A percentile compares a stretch with the other conserved stretches of the same genome.
Conservation (phyloP, 257 asterid species). For the Nicotiana sylvestris region DNA sequence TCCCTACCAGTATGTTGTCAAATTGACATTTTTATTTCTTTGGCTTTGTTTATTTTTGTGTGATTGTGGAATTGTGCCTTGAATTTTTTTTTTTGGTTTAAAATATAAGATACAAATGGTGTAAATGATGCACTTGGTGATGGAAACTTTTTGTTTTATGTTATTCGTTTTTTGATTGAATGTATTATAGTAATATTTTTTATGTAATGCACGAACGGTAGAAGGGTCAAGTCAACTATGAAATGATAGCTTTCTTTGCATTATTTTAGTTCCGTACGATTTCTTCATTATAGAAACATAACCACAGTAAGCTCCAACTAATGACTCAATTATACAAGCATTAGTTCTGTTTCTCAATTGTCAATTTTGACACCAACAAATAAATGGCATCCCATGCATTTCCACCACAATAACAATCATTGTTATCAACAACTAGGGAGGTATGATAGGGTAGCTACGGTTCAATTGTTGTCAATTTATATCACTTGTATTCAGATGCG, state of each 20-base stretch:
- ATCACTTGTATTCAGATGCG: no score
- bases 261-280: background rate
- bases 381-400: slow-evolving; percentile 6
- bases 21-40: background rate
- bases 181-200: background rate
- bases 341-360: background rate
- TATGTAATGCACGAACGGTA: background rate
- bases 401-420: background rate
- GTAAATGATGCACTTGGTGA: background rate
- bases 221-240: background rate
- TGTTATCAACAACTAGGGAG: no score
- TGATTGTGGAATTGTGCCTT: background rate
- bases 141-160: background rate
- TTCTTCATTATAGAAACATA: background rate
- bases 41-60: background rate
- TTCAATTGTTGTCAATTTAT: no score
- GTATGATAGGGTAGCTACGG: no score
- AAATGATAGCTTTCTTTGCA: background rate
- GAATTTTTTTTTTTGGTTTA: background rate
- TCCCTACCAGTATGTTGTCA: background rate
- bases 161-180: background rate
- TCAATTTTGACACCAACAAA: background rate
- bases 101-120: background rate
- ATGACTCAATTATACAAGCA: background rate
- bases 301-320: background rate